Evolutionary conservation across 2,329 filamentous ascomycete genomes (phyloP).

Genomic region (Malbranchea cinnamomea): DNA sequence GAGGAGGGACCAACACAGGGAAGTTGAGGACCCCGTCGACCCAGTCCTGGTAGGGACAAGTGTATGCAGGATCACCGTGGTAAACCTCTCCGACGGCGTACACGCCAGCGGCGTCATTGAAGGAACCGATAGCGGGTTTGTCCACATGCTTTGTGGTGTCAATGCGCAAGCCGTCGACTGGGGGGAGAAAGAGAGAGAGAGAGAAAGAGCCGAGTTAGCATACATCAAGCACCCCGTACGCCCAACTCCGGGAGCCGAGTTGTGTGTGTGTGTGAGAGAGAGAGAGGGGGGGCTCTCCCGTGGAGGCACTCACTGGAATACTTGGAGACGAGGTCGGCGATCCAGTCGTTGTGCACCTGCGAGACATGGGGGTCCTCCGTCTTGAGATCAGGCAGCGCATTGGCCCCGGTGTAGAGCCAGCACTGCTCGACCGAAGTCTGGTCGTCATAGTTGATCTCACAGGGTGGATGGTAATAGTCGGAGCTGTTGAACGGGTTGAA

Average conservation of each 20-base stretch:
- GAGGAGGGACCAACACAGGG: conserved; percentile 16
- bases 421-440: conserved; percentile 33
- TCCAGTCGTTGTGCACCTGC: conserved; percentile 42
- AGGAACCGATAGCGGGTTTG: conserved; percentile 26
- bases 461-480: conserved; percentile 47
- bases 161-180: conserved; percentile 36
- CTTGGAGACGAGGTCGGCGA: conserved; percentile 40
- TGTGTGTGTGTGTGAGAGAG: too few relatives aligned
- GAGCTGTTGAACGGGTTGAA: conserved; percentile 40
- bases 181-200: conserved; percentile 1
- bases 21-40: conserved; percentile 35
- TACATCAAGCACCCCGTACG: too few relatives aligned
- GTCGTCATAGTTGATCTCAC: conserved; percentile 40
- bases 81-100: conserved; percentile 35
- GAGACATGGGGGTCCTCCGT: conserved; percentile 39
- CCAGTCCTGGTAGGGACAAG: conserved; percentile 30
- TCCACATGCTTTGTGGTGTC: conserved; percentile 36
- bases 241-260: too few relatives aligned
- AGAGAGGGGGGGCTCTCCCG: too few relatives aligned
- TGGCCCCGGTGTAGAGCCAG: conserved; percentile 39
- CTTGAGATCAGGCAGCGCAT: conserved; percentile 47
- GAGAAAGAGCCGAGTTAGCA: too few relatives aligned
- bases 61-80: conserved; percentile 21
- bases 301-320: conserved; percentile 40
- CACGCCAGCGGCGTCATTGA: conserved; percentile 24